These are phyloP conservation scores for Myriosclerotinia duriaeana DNA, from an alignment of 2,329 filamentous ascomycete species.

Conservation along the genomic window DNA sequence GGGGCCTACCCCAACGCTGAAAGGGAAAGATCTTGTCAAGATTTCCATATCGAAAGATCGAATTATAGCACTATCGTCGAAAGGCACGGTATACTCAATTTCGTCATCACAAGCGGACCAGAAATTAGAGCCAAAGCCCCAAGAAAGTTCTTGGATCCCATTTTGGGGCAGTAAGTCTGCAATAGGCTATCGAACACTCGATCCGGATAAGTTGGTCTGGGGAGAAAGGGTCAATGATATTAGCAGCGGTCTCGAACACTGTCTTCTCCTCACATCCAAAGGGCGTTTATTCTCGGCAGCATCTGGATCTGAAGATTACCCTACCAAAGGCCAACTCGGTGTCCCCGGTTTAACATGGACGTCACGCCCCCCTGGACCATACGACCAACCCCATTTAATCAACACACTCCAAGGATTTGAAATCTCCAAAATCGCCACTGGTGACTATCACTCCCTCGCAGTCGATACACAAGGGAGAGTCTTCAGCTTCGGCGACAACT, in stretches of 20 bases:
- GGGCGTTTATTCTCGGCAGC: constrained; percentile 90
- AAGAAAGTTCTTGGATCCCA: constrained; percentile 68
- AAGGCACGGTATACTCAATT: constrained; percentile 80
- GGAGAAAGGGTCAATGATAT: constrained; percentile 74
- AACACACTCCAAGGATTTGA: constrained; percentile 67
- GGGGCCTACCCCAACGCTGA: constrained; percentile 69
- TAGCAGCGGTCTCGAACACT: constrained; percentile 79
- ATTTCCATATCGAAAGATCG: constrained; percentile 78
- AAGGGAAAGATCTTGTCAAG: constrained; percentile 76
- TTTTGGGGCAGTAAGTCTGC: constrained; percentile 62
- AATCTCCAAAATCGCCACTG: constrained; percentile 73
- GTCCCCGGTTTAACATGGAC: constrained; percentile 79
- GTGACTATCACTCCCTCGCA: constrained; percentile 82
- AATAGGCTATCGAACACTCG: constrained; percentile 72
- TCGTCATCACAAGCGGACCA: constrained; percentile 76
- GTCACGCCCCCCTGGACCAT: constrained; percentile 72
- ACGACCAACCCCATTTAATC: constrained; percentile 81
- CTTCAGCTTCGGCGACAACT: constrained; percentile 90
- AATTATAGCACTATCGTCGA: constrained; percentile 73
- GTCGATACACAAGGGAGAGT: constrained; percentile 73
- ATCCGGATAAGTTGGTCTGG: constrained; percentile 62
- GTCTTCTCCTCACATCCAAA: constrained; percentile 76
- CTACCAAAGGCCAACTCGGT: constrained; percentile 81
- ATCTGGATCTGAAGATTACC: constrained; percentile 74
- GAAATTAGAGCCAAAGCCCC: constrained; percentile 58